Conservation (phyloP, 129 eudicot genomes). For the Apium graveolens region DNA sequence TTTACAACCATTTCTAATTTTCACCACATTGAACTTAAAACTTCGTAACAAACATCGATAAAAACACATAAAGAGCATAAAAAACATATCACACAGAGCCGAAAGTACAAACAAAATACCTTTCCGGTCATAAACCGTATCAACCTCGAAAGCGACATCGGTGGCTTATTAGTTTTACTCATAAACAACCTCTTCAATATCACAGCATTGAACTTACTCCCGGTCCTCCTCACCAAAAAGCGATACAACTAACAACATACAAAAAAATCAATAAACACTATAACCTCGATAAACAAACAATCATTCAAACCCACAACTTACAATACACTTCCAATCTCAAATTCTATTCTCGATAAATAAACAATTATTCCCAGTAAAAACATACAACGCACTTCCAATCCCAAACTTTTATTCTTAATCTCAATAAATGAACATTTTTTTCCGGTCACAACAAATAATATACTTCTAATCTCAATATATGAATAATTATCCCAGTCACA, state of each 20-base stretch:
- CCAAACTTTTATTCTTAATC: too few species aligned
- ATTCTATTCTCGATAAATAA: too few species aligned
- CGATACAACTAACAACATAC: slow-evolving; percentile 46
- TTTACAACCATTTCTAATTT: not conserved
- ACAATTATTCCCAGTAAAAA: too few species aligned
- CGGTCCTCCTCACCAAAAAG: slow-evolving; percentile 75
- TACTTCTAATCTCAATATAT: not conserved
- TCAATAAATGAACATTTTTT: too few species aligned
- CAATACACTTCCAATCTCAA: too few species aligned
- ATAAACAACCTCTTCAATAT: slow-evolving; percentile 79
- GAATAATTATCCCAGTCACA: too few species aligned
- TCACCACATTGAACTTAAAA: not conserved
- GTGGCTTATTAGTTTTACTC: slow-evolving; percentile 84
- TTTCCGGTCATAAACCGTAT: slow-evolving; percentile 58
- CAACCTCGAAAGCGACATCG: slow-evolving; percentile 73
- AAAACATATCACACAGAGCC: not conserved
- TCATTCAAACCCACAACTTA: too few species aligned
- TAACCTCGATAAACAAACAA: too few species aligned
- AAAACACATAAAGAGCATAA: not conserved
- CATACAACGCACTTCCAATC: too few species aligned
- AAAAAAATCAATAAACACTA: not conserved
- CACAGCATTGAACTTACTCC: slow-evolving; percentile 76
- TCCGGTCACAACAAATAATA: not conserved
- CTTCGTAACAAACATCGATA: too few species aligned
- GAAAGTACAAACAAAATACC: slow-evolving; percentile 37